These are phyloP conservation scores for Entomortierella parvispora DNA, from an alignment of 192 early-diverging fungal species.

Conservation along the genomic window DNA sequence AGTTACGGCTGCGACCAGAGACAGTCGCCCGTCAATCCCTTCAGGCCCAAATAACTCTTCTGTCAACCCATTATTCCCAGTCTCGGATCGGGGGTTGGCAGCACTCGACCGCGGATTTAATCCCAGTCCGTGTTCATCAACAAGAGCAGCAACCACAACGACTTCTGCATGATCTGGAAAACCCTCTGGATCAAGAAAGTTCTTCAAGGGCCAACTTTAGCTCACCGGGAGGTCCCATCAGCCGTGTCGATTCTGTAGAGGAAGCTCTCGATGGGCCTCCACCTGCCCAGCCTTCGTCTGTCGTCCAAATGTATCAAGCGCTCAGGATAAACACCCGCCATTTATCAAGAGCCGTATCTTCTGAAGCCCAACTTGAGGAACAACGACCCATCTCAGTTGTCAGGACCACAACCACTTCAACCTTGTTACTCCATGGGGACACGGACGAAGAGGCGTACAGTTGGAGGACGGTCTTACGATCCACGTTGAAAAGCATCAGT, in stretches of 20 bases:
- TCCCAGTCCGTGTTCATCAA: too few relatives aligned
- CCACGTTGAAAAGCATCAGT: not conserved
- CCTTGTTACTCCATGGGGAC: not conserved
- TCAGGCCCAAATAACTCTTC: too few relatives aligned
- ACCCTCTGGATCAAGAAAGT: too few relatives aligned
- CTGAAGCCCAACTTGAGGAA: not conserved
- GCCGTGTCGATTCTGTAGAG: too few relatives aligned
- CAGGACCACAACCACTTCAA: not conserved
- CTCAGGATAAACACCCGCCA: conserved; percentile 6
- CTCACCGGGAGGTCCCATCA: too few relatives aligned
- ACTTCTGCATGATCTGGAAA: too few relatives aligned
- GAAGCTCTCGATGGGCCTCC: not conserved
- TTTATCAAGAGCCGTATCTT: not conserved
- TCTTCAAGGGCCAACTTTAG: too few relatives aligned
- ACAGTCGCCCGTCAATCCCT: conserved; percentile 17
- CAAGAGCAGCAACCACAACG: too few relatives aligned
- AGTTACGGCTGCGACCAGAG: conserved; percentile 22
- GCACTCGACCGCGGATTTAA: too few relatives aligned
- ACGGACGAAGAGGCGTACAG: not conserved
- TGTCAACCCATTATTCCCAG: not conserved
- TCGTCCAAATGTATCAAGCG: not conserved
- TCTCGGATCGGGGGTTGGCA: not conserved
- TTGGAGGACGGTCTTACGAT: not conserved
- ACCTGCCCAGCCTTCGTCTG: not conserved
- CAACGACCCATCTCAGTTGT: not conserved